Conservation (phyloP, 2,329 filamentous ascomycete species). For the Aspergillus phoenicis region DNA sequence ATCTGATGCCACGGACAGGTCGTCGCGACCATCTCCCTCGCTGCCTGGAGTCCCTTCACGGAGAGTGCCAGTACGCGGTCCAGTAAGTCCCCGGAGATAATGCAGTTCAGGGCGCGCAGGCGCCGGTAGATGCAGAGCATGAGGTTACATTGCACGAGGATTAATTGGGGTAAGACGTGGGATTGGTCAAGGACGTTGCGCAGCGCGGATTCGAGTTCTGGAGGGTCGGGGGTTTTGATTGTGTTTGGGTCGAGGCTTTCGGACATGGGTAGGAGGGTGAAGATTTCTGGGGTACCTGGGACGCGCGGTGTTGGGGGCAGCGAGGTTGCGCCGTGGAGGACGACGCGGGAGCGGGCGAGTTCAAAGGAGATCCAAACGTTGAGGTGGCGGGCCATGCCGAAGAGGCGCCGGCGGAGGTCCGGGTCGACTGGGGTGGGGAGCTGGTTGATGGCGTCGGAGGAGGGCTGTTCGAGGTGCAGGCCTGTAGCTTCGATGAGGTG, state of each 20-base stretch:
- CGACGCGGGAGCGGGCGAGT: slow-evolving; percentile 57
- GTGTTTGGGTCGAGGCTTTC: slow-evolving; percentile 59
- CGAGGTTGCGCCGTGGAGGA: slow-evolving; percentile 51
- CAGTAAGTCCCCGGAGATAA: slow-evolving; percentile 47
- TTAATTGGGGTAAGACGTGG: slow-evolving; percentile 47
- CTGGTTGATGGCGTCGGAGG: slow-evolving; percentile 19
- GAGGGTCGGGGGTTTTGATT: slow-evolving; percentile 44
- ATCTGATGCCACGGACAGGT: slow-evolving; percentile 61
- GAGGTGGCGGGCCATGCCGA: slow-evolving; percentile 59
- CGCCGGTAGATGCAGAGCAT: slow-evolving; percentile 59
- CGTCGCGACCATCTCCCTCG: slow-evolving; percentile 49
- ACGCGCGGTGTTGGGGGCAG: slow-evolving; percentile 43
- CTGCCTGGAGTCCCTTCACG: slow-evolving; percentile 49
- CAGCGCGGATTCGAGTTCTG: slow-evolving; percentile 50
- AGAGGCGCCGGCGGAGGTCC: slow-evolving; percentile 48
- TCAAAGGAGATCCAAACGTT: slow-evolving; percentile 64
- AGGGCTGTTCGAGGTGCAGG: slow-evolving; percentile 34
- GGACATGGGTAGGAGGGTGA: slow-evolving; percentile 57
- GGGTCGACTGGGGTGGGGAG: slow-evolving; percentile 24
- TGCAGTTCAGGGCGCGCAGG: slow-evolving; percentile 54
- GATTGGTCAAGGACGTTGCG: slow-evolving; percentile 44
- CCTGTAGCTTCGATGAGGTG: slow-evolving; percentile 59
- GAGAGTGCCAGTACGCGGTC: slow-evolving; percentile 54
- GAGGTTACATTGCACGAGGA: slow-evolving; percentile 58
- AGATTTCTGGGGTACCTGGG: slow-evolving; percentile 52